phyloP scores from a whole-genome alignment of 495 filamentous ascomycete species.

The Trichoderma reesei region DNA sequence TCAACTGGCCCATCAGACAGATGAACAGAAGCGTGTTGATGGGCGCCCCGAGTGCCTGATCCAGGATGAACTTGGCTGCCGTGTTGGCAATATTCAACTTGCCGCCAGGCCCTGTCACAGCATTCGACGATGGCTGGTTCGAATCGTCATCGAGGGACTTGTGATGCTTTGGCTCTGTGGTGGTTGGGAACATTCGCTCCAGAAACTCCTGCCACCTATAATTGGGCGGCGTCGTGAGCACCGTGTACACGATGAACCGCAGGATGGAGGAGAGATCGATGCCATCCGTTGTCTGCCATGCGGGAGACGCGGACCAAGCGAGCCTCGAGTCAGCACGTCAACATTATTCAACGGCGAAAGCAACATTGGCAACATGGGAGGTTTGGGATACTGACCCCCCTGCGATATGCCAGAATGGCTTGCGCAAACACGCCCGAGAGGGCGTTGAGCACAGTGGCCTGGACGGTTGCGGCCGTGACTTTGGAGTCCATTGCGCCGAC shows the following conservation, averaged over 20 bases:
- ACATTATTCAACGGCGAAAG: not conserved
- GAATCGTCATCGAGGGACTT: not conserved
- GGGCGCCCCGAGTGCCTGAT: not conserved
- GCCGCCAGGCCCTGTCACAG: not conserved
- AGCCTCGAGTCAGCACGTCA: not conserved
- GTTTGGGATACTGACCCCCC: not conserved
- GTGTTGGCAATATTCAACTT: not conserved
- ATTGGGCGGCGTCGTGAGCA: conserved; percentile 4
- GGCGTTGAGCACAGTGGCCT: conserved; percentile 1
- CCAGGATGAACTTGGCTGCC: not conserved
- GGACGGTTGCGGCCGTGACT: conserved; percentile 1
- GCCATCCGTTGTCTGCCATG: not conserved
- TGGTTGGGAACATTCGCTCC: not conserved
- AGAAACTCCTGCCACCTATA: conserved; percentile 7
- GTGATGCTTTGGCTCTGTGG: not conserved
- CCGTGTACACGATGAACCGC: conserved; percentile 1
- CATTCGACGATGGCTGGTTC: not conserved
- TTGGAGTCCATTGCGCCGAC: not conserved
- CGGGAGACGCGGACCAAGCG: not conserved
- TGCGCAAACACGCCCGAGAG: not conserved
- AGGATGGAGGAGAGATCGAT: not conserved
- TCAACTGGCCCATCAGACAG: conserved; percentile 5
- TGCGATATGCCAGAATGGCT: conserved; percentile 5
- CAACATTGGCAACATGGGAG: not conserved
- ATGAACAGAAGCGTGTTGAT: conserved; percentile 1